These are phyloP conservation scores for Talaromyces sp. DNA, from an alignment of 2,329 filamentous ascomycete species.

Conservation along the genomic window DNA sequence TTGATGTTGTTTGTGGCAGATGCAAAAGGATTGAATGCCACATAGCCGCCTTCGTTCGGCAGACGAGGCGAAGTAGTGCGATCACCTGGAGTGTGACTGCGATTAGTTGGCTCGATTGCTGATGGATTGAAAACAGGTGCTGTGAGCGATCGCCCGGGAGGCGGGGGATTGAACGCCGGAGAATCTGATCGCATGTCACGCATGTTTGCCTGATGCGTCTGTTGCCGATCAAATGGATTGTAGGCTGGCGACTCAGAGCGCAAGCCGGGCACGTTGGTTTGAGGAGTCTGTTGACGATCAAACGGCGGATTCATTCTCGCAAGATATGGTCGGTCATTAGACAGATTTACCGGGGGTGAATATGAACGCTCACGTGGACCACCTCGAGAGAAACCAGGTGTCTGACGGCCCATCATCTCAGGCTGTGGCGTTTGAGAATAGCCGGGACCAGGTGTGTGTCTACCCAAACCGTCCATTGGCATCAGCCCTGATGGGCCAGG, in stretches of 20 bases:
- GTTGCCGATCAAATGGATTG: neutral
- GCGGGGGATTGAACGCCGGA: constrained; percentile 10
- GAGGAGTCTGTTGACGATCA: constrained; percentile 1
- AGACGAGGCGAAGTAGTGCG: constrained; percentile 12
- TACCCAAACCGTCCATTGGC: constrained; percentile 21
- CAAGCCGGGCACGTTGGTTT: neutral
- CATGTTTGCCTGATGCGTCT: neutral
- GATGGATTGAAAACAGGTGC: neutral
- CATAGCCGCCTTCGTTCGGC: constrained; percentile 12
- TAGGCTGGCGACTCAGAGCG: constrained; percentile 6
- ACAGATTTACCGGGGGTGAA: neutral
- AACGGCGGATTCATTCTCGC: neutral
- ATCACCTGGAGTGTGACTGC: constrained; percentile 4
- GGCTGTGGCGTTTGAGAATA: constrained; percentile 20
- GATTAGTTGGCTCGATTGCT: neutral
- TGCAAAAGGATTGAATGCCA: constrained; percentile 13
- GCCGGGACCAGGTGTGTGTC: constrained; percentile 16
- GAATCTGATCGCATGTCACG: constrained; percentile 12
- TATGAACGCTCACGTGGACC: constrained; percentile 2
- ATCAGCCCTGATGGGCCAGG: constrained; percentile 25
- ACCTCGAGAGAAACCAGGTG: constrained; percentile 12
- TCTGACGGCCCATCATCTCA: constrained; percentile 15
- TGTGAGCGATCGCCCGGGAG: constrained; percentile 9
- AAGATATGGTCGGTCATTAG: neutral
- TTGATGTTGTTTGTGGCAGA: neutral